phyloP scores from a whole-genome alignment of 768 basidiomycete genomes.

The Boletus fagicola region DNA sequence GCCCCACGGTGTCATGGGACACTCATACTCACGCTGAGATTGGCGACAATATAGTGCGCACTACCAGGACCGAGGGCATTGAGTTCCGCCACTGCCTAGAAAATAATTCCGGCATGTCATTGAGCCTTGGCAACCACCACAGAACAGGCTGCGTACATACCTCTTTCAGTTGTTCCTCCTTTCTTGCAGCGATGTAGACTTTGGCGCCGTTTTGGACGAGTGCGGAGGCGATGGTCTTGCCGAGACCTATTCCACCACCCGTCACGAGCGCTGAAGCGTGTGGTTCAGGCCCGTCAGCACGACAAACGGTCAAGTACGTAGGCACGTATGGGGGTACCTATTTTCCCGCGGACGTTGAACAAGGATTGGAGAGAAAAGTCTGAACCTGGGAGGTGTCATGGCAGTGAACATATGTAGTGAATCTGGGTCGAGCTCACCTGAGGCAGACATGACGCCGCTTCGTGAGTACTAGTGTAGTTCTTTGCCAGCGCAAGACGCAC shows the following conservation, averaged over 20 bases:
- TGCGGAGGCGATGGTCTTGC: slow-evolving; percentile 79
- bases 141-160: slow-evolving; percentile 37
- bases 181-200: slow-evolving; percentile 88
- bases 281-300: not conserved
- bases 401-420: not conserved
- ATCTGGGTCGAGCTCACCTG: slow-evolving; percentile 3
- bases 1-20: not conserved
- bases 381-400: slow-evolving; percentile 7
- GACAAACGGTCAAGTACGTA: not conserved
- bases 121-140: slow-evolving; percentile 35
- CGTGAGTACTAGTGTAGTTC: not conserved
- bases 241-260: slow-evolving; percentile 82
- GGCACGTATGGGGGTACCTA: slow-evolving; percentile 44
- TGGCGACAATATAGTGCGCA: slow-evolving; percentile 71
- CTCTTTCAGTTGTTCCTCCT: slow-evolving; percentile 74
- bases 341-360: slow-evolving; percentile 68
- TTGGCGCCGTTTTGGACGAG: slow-evolving; percentile 84
- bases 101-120: not conserved
- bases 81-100: slow-evolving; percentile 54
- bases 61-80: slow-evolving; percentile 58
- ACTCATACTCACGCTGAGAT: slow-evolving; percentile 68
- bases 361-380: slow-evolving; percentile 55
- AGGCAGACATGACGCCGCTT: slow-evolving; percentile 14
- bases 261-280: slow-evolving; percentile 66
- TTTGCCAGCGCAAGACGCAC: not conserved